These are phyloP conservation scores for Lentinula boryana DNA, from an alignment of 768 basidiomycete genomes.

Conservation along the genomic window DNA sequence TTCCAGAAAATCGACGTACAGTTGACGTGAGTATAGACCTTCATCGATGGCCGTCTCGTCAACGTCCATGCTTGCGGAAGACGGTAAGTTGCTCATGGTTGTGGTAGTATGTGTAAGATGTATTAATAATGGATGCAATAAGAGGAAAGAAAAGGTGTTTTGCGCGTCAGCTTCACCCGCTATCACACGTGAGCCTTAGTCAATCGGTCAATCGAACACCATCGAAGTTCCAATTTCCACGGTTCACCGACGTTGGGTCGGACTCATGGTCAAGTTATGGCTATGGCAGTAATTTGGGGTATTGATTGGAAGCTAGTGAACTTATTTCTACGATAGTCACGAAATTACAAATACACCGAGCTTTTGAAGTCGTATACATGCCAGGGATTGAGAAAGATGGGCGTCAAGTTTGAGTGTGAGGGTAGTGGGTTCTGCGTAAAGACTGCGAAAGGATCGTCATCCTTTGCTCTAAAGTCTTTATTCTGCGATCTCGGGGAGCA, in stretches of 20 bases:
- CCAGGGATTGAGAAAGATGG: background rate
- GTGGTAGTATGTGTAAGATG: background rate
- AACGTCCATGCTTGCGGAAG: conserved; percentile 62
- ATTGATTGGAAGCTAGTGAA: background rate
- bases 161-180: background rate
- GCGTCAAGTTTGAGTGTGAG: background rate
- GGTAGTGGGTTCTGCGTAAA: background rate
- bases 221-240: background rate
- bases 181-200: background rate
- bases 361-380: background rate
- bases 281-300: background rate
- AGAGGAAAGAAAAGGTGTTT: background rate
- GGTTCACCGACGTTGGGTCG: background rate
- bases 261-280: background rate
- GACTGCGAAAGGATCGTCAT: background rate
- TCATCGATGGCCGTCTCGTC: conserved; percentile 89
- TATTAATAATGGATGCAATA: background rate
- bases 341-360: background rate
- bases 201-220: background rate
- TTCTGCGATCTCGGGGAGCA: background rate
- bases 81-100: conserved; percentile 2
- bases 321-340: background rate
- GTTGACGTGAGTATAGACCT: conserved; percentile 88
- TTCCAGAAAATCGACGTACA: conserved; percentile 48
- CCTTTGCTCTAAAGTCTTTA: background rate